A percentile compares a stretch with the other conserved stretches of the same genome.
Evolutionary conservation across 306 rosid species (phyloP).

Genomic region (Cicer pinnatifidum): DNA sequence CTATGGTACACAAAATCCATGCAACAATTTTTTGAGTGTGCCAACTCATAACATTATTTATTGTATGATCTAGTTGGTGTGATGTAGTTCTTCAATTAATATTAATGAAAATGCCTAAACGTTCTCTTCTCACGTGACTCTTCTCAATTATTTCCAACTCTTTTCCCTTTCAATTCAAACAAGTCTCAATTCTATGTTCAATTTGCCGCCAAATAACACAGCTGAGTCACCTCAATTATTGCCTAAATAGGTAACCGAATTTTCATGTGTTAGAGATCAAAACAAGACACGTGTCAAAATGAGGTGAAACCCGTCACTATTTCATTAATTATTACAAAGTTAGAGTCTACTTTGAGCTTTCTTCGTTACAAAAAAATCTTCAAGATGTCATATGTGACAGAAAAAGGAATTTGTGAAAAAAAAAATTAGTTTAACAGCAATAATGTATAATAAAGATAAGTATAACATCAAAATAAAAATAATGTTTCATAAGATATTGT

Average conservation of each 20-base stretch:
- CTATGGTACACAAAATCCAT: conserved; percentile 41
- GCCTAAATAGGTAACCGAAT: conserved; percentile 40
- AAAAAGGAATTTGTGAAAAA: too few relatives aligned
- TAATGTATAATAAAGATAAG: too few relatives aligned
- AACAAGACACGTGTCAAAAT: conserved; percentile 45
- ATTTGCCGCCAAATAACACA: conserved; percentile 37
- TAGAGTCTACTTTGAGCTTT: not conserved
- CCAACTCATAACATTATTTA: conserved; percentile 57
- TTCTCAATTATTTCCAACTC: conserved; percentile 41
- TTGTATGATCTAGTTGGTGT: conserved; percentile 49
- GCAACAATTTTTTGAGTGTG: conserved; percentile 46
- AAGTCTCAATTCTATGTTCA: not conserved
- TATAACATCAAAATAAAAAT: too few relatives aligned
- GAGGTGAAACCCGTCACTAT: conserved; percentile 31
- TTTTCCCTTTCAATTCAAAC: not conserved
- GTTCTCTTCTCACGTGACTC: conserved; percentile 53
- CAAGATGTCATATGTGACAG: too few relatives aligned
- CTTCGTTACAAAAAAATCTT: not conserved
- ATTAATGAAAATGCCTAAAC: conserved; percentile 18
- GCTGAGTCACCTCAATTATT: conserved; percentile 40
- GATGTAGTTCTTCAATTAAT: conserved; percentile 51
- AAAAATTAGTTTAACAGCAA: too few relatives aligned
- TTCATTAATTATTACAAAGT: conserved; percentile 37
- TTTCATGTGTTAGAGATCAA: conserved; percentile 44
- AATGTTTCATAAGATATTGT: too few relatives aligned